Evolutionary conservation across 2,329 filamentous ascomycete species (phyloP).

Genomic region (Trichoderma hamatum): DNA sequence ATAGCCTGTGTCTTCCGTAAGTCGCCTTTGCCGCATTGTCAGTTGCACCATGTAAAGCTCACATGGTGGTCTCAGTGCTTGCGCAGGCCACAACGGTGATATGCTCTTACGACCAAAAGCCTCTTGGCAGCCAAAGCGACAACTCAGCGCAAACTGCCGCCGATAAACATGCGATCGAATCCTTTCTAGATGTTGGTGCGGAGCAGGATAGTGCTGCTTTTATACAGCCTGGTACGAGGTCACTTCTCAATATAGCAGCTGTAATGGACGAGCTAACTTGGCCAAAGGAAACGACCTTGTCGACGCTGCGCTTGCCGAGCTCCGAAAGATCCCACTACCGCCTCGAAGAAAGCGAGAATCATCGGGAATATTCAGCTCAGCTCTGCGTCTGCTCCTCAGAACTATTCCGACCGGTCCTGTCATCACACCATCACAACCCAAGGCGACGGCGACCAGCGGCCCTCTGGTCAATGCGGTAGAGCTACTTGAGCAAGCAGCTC

Average conservation of each 20-base stretch:
- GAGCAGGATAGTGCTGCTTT: constrained; percentile 35
- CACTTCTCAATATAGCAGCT: neutral
- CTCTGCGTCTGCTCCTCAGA: constrained; percentile 51
- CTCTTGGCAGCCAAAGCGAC: constrained; percentile 39
- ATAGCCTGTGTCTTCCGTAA: constrained; percentile 49
- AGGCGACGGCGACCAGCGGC: constrained; percentile 43
- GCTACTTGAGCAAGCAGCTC: constrained; percentile 56
- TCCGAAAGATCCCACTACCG: constrained; percentile 54
- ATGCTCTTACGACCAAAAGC: constrained; percentile 45
- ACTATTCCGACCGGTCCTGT: constrained; percentile 55
- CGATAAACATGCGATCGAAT: constrained; percentile 40
- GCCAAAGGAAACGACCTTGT: constrained; percentile 55
- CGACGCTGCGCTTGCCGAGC: constrained; percentile 53
- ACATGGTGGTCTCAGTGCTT: constrained; percentile 46
- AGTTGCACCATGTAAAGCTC: constrained; percentile 30
- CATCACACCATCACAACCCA: constrained; percentile 48
- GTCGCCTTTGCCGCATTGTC: constrained; percentile 30
- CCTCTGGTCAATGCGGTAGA: constrained; percentile 55
- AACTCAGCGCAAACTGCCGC: constrained; percentile 35
- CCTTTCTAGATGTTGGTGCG: constrained; percentile 38
- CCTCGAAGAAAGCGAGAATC: constrained; percentile 50
- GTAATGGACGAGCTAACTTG: constrained; percentile 27
- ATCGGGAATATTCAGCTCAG: constrained; percentile 47
- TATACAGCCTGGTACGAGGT: constrained; percentile 45
- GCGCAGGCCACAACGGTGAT: constrained; percentile 48